Conservation (phyloP, 257 asterid species). For the Primulina tabacum region DNA sequence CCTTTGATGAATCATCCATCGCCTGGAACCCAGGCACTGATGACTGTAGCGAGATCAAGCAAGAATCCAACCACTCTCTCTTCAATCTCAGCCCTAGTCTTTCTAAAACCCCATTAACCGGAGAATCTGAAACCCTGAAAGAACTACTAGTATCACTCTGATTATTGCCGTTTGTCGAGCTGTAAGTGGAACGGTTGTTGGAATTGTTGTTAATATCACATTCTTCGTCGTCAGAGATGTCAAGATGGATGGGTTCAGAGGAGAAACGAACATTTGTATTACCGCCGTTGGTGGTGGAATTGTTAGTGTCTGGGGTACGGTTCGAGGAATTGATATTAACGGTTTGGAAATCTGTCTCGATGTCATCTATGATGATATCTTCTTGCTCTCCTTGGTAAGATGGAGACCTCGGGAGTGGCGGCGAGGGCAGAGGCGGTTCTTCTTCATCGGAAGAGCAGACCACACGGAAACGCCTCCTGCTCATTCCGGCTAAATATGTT, state of each 20-base stretch:
- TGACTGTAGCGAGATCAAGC: conserved; percentile 49
- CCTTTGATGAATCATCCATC: conserved; percentile 54
- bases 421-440: conserved; percentile 12
- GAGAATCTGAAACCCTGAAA: conserved; percentile 38
- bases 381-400: conserved; percentile 37
- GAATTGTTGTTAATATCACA: background rate
- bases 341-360: conserved; percentile 55
- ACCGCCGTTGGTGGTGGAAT: conserved; percentile 20
- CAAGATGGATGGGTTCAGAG: conserved; percentile 44
- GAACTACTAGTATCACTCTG: conserved; percentile 1
- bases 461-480: conserved; percentile 56
- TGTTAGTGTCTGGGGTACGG: conserved; percentile 36
- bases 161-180: background rate
- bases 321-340: conserved; percentile 61
- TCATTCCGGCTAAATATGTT: conserved; percentile 28
- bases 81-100: conserved; percentile 55
- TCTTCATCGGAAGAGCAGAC: conserved; percentile 68
- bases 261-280: conserved; percentile 6
- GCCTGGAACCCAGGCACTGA: conserved; percentile 46
- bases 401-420: conserved; percentile 24
- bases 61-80: conserved; percentile 74
- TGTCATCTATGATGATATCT: conserved; percentile 32
- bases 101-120: conserved; percentile 47
- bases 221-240: conserved; percentile 48
- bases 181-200: conserved; percentile 18